These are phyloP conservation scores for Pichia sp. DNA, from an alignment of 1,139 yeast genomes.

Conservation along the genomic window DNA sequence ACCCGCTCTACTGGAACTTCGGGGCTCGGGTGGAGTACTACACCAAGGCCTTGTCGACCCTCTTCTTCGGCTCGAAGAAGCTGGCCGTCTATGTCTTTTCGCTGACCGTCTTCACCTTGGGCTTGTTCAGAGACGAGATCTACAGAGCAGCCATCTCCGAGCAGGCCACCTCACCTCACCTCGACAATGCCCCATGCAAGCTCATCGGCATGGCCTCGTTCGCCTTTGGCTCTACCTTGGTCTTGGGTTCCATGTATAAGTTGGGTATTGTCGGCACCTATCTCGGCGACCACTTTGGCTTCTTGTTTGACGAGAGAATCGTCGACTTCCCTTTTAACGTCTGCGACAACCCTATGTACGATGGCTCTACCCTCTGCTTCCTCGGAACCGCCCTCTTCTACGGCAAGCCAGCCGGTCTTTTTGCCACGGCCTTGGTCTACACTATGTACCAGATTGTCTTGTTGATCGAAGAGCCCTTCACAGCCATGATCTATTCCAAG, in stretches of 20 bases:
- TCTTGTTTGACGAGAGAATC: conserved; percentile 84
- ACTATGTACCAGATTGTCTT: conserved; percentile 81
- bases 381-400: conserved; percentile 85
- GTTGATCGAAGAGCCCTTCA: conserved; percentile 91
- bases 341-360: conserved; percentile 92
- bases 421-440: conserved; percentile 67
- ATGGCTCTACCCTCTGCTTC: conserved; percentile 85
- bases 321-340: conserved; percentile 93
- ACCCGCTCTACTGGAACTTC: conserved; percentile 93
- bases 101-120: conserved; percentile 72
- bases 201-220: conserved; percentile 46
- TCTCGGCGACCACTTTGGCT: conserved; percentile 95
- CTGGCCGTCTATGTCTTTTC: conserved; percentile 85
- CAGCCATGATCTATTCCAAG: conserved; percentile 78
- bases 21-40: conserved; percentile 84
- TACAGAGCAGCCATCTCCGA: conserved; percentile 65
- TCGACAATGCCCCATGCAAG: conserved; percentile 39
- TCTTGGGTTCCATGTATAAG: conserved; percentile 83
- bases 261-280: conserved; percentile 95
- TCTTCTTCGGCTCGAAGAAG: conserved; percentile 62
- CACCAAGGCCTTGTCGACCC: conserved; percentile 66
- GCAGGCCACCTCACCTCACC: conserved; percentile 44
- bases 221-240: conserved; percentile 72
- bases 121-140: conserved; percentile 73
- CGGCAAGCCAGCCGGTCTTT: conserved; percentile 85